Evolutionary conservation across 192 early-diverging fungal genomes (phyloP).

Genomic region (Gamsiella multidivaricata): DNA sequence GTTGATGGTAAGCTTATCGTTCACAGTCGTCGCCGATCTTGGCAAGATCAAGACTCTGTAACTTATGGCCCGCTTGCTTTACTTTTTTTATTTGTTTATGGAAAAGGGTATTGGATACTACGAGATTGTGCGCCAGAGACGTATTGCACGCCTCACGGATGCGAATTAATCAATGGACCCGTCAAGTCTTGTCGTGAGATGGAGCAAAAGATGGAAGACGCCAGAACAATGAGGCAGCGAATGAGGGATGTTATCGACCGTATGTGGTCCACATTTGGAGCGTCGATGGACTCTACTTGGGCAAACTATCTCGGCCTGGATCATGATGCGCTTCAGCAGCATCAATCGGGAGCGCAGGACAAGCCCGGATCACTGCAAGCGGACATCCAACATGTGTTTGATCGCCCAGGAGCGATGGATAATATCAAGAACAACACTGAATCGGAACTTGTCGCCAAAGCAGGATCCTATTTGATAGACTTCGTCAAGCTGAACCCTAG

Average conservation of each 20-base stretch:
- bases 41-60: no score
- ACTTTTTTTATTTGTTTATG: no score
- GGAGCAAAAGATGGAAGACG: not conserved
- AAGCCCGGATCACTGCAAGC: no score
- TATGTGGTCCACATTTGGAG: constrained; percentile 22
- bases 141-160: constrained; percentile 30
- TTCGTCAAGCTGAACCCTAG: constrained; percentile 28
- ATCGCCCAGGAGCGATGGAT: not conserved
- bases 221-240: not conserved
- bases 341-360: no score
- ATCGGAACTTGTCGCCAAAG: not conserved
- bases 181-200: constrained; percentile 32
- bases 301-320: constrained; percentile 15
- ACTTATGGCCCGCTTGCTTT: no score
- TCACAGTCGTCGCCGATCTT: no score
- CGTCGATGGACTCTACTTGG: constrained; percentile 13
- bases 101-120: constrained; percentile 15
- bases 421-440: not conserved
- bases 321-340: not conserved
- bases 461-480: constrained; percentile 28
- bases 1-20: constrained; percentile 2
- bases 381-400: not conserved
- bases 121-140: constrained; percentile 33
- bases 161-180: constrained; percentile 12
- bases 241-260: constrained; percentile 11